These are phyloP conservation scores for Fusarium sublunatum DNA, from an alignment of 2,329 filamentous ascomycete species.

Conservation along the genomic window DNA sequence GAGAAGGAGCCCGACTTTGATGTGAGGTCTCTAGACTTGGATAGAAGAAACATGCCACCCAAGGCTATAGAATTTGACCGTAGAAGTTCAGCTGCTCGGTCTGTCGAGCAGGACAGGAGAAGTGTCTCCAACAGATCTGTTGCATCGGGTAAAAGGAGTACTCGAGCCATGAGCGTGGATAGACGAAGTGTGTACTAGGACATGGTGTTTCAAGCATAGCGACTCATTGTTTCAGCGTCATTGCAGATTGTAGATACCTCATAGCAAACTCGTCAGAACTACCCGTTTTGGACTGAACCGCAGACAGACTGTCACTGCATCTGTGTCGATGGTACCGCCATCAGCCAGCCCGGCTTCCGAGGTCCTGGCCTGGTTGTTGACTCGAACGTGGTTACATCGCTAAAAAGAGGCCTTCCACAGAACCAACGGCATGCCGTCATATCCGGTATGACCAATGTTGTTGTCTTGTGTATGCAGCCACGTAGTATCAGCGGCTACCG, in stretches of 20 bases:
- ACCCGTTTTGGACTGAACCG: not conserved
- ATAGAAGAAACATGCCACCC: slow-evolving; percentile 3
- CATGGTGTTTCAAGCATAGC: slow-evolving; percentile 15
- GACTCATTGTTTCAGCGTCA: slow-evolving; percentile 6
- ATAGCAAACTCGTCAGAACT: not conserved
- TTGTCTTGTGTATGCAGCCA: no score
- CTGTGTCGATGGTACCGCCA: no score
- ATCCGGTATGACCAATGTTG: slow-evolving; percentile 61
- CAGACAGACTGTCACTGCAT: no score
- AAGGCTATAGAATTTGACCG: slow-evolving; percentile 13
- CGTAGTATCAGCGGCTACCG: slow-evolving; percentile 40
- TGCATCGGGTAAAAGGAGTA: slow-evolving; percentile 2
- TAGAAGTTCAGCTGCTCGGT: slow-evolving; percentile 18
- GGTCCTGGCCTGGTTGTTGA: slow-evolving; percentile 55
- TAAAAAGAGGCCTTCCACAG: slow-evolving; percentile 56
- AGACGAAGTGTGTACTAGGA: slow-evolving; percentile 15
- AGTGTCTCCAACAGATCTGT: slow-evolving; percentile 2
- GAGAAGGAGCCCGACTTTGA: slow-evolving; percentile 40
- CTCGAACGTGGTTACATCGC: slow-evolving; percentile 52
- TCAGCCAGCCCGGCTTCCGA: slow-evolving; percentile 54
- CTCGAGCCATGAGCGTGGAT: slow-evolving; percentile 26
- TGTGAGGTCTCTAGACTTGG: slow-evolving; percentile 25
- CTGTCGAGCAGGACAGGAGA: slow-evolving; percentile 2
- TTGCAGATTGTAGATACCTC: not conserved
- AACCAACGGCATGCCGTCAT: slow-evolving; percentile 56